A percentile compares a stretch with the other conserved stretches of the same genome.
Evolutionary conservation across 2,329 filamentous ascomycete species (phyloP).

Genomic region (Neodidymelliopsis sp.): DNA sequence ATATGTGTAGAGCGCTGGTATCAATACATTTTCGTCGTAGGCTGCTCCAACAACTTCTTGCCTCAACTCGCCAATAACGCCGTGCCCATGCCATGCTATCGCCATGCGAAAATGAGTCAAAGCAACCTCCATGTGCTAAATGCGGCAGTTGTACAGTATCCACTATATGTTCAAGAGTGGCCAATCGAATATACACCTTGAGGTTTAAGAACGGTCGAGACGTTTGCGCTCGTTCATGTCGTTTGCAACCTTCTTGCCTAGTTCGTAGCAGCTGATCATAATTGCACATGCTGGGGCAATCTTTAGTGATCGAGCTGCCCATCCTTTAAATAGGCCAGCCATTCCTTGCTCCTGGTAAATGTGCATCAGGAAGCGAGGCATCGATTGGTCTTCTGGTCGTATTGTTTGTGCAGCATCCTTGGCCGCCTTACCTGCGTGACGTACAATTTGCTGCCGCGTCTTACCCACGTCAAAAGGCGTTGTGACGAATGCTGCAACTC

Average conservation of each 20-base stretch:
- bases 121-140: slow-evolving; percentile 10
- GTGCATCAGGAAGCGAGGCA: slow-evolving; percentile 85
- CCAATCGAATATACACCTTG: background rate
- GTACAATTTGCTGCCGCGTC: slow-evolving; percentile 87
- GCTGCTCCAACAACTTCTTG: slow-evolving; percentile 18
- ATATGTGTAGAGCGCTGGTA: slow-evolving; percentile 19
- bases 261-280: slow-evolving; percentile 98
- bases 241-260: slow-evolving; percentile 88
- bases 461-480: slow-evolving; percentile 98
- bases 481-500: slow-evolving; percentile 84
- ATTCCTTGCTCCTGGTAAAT: slow-evolving; percentile 88
- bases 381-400: slow-evolving; percentile 75
- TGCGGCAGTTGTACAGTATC: slow-evolving; percentile 4
- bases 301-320: slow-evolving; percentile 90
- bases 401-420: slow-evolving; percentile 51
- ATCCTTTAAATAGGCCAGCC: slow-evolving; percentile 85
- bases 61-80: slow-evolving; percentile 20
- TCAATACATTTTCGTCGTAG: slow-evolving; percentile 18
- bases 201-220: slow-evolving; percentile 21
- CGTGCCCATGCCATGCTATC: slow-evolving; percentile 12
- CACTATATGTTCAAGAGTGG: slow-evolving; percentile 9
- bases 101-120: slow-evolving; percentile 24
- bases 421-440: slow-evolving; percentile 60
- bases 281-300: slow-evolving; percentile 97
- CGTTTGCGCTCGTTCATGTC: slow-evolving; percentile 70